Conservation (phyloP, 441 rosid genomes). For the California macrophylla region DNA sequence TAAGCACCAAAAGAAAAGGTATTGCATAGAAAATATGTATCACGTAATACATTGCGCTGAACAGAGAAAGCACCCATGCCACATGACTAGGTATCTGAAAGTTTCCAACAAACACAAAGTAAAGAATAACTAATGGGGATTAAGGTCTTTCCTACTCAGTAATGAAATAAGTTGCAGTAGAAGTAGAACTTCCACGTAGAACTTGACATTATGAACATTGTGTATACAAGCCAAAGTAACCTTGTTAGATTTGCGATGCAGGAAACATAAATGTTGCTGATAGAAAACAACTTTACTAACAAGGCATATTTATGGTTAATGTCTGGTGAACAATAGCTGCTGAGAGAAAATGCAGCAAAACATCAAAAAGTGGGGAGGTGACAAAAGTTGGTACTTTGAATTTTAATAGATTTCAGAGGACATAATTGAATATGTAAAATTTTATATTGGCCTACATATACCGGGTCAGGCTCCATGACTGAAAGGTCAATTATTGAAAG, state of each 20-base stretch:
- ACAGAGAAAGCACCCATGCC: neutral
- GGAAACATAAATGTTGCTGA: neutral
- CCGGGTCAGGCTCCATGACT: neutral
- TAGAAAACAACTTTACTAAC: neutral
- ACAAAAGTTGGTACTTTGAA: neutral
- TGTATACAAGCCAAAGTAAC: neutral
- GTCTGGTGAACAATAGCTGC: neutral
- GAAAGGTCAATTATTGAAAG: neutral
- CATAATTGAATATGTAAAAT: neutral
- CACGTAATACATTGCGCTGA: neutral
- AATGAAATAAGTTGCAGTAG: neutral
- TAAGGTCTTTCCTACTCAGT: neutral
- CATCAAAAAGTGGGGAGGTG: slow-evolving; percentile 3
- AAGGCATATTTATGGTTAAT: neutral
- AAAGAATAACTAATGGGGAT: neutral
- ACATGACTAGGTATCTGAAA: neutral
- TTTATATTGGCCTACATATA: neutral
- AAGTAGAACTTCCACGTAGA: neutral
- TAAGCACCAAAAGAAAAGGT: neutral
- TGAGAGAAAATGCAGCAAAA: slow-evolving; percentile 1
- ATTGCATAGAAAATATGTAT: neutral
- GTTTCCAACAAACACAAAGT: neutral
- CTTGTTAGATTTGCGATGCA: neutral
- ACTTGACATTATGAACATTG: neutral
- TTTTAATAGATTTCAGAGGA: neutral